Percentiles rank a stretch among this genome's conserved stretches.
Conservation (phyloP, 306 rosid species). For the Quillaja saponaria region DNA sequence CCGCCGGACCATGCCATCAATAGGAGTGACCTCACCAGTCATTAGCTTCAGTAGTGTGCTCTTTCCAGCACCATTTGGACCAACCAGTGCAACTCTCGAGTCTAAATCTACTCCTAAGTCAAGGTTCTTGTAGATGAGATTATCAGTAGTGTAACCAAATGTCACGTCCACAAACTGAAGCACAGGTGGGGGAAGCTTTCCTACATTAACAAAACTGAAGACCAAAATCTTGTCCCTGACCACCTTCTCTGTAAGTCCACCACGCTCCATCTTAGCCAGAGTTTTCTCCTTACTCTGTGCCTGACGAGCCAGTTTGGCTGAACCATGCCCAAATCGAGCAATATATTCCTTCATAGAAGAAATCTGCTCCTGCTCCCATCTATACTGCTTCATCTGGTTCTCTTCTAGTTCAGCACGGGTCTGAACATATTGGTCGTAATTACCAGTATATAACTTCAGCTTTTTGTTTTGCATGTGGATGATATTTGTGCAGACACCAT, state of each 20-base stretch:
- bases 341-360: slow-evolving; percentile 92
- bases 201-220: slow-evolving; percentile 92
- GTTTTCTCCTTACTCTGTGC: slow-evolving; percentile 99
- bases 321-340: slow-evolving; percentile 98
- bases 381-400: slow-evolving; percentile 98
- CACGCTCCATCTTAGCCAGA: slow-evolving; percentile 95
- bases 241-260: slow-evolving; percentile 95
- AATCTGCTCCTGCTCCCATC: slow-evolving; percentile 99
- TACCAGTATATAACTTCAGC: slow-evolving; percentile 81
- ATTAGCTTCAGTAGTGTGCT: slow-evolving; percentile 94
- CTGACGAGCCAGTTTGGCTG: slow-evolving; percentile 97
- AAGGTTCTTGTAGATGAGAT: slow-evolving; percentile 78
- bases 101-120: slow-evolving; percentile 96
- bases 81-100: slow-evolving; percentile 91
- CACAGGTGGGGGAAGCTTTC: slow-evolving; percentile 98
- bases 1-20: slow-evolving; percentile 95
- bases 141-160: slow-evolving; percentile 92
- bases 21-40: slow-evolving; percentile 85
- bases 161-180: slow-evolving; percentile 94
- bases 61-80: slow-evolving; percentile 99
- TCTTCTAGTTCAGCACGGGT: slow-evolving; percentile 93
- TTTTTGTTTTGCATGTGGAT: slow-evolving; percentile 92
- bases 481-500: slow-evolving; percentile 99
- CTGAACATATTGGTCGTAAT: slow-evolving; percentile 92
- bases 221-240: slow-evolving; percentile 74